These are phyloP conservation scores for Podaxis sp. DNA, from an alignment of 768 basidiomycete species.

Conservation along the genomic window DNA sequence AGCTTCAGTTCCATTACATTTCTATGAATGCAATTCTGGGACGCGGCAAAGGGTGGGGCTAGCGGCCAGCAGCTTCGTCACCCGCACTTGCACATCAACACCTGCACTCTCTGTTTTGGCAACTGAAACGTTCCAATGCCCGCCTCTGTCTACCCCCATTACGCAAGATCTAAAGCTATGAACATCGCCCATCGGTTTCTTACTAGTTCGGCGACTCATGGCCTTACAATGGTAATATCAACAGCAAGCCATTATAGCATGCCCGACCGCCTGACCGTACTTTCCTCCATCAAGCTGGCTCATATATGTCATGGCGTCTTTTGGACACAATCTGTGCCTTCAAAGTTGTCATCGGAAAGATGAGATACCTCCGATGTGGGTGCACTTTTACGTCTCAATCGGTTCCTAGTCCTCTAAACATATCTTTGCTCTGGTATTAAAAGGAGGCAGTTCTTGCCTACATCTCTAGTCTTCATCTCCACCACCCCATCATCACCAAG, in stretches of 20 bases:
- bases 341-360: background rate
- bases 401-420: background rate
- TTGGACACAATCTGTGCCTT: background rate
- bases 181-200: background rate
- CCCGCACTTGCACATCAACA: background rate
- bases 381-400: constrained; percentile 3
- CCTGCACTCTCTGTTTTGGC: background rate
- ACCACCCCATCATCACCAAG: background rate
- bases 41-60: background rate
- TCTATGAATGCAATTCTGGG: too few species aligned
- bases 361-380: constrained; percentile 2
- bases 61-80: background rate
- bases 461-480: background rate
- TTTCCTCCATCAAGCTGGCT: constrained; percentile 12
- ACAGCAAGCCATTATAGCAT: background rate
- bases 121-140: background rate
- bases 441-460: background rate
- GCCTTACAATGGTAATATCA: constrained; percentile 3
- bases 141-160: constrained; percentile 7
- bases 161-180: background rate
- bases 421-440: background rate
- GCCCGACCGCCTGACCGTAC: background rate
- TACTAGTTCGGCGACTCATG: background rate
- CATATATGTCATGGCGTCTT: constrained; percentile 3
- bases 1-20: too few species aligned